Evolutionary conservation across 2,329 filamentous ascomycete species (phyloP), one percentile per base, ranked within the genome.

Genomic region (Allantophomopsis lycopodina): DNA sequence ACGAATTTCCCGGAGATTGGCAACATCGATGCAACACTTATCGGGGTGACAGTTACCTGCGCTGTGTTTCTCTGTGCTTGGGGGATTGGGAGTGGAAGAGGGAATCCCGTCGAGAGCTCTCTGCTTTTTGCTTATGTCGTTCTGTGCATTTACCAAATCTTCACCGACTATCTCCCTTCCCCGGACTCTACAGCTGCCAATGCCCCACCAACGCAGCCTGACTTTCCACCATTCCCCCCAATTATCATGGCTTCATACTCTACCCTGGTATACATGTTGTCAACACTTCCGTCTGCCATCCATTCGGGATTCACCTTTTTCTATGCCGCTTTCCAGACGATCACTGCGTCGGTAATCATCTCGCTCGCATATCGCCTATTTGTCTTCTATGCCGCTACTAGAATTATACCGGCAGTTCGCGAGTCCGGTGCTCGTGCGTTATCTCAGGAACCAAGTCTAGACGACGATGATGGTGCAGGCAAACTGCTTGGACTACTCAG

Each of bases 241-340:
- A 87, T 96, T 47, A 89, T 98, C 59, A 96, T 96, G 89, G 91
- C 89, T 5, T 95, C 88, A 6, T 96, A 95, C 61, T 89, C 87
- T 18, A 95, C 89, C 1, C 66, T 96, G 34, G 68, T 95, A 36
- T 84, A 93, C 50, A 74, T 88, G 36, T 66, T 96, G 31, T 83
- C 84, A 41, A 81, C 79, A 4, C 68, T 94, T n/a, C 89, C 86
- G 2, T 80, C 74, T 3, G 87, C 83, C 20, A 77, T 93, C 4
- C 83, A 84, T 58, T 88, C 85, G 0, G 82, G 79, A 0, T 80
- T 94, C 52, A 84, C 79, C 46, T 85, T 96, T 52, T 75, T 95
- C 48, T 79, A 88, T 42, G 88, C 89, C 10, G 91, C 91, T 16
- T 83, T 96, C 56, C 86, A 91, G 60, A 94, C 89, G 33, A 91